Conservation (phyloP, 768 basidiomycete genomes). For the Mycena epipterygia region DNA sequence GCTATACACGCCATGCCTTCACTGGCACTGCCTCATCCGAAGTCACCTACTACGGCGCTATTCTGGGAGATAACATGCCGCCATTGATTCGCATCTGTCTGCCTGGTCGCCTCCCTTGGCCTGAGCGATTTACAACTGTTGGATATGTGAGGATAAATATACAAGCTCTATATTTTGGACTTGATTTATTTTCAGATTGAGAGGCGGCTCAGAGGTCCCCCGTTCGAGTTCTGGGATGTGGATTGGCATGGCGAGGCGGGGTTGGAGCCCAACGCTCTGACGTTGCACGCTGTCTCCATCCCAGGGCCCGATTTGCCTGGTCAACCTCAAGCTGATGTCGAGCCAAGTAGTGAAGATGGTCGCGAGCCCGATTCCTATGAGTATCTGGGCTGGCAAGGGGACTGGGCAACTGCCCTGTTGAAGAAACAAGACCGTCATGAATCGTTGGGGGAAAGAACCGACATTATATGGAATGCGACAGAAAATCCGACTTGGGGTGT, state of each 20-base stretch:
- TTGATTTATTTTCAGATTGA: not conserved
- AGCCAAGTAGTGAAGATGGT: not conserved
- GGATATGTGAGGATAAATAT: not conserved
- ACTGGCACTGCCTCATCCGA: not conserved
- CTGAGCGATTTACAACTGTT: not conserved
- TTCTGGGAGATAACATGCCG: slow-evolving; percentile 1
- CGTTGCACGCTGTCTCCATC: not conserved
- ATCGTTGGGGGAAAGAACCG: slow-evolving; percentile 20
- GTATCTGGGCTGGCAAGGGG: slow-evolving; percentile 19
- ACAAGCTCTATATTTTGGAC: too few relatives aligned
- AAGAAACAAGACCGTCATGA: not conserved
- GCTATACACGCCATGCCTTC: slow-evolving; percentile 5
- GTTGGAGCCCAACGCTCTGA: not conserved
- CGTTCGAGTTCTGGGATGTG: not conserved
- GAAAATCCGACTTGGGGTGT: slow-evolving; percentile 5
- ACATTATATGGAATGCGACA: not conserved
- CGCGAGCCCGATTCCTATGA: not conserved
- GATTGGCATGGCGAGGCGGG: slow-evolving; percentile 1
- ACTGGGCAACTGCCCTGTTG: slow-evolving; percentile 7
- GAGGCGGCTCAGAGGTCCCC: slow-evolving; percentile 4
- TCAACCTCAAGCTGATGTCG: not conserved
- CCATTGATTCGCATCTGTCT: slow-evolving; percentile 8
- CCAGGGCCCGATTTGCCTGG: slow-evolving; percentile 17
- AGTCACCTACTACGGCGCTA: slow-evolving; percentile 1
- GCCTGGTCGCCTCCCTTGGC: slow-evolving; percentile 8